Percentiles rank a stretch among this genome's conserved stretches.
These are phyloP conservation scores for Mycogone perniciosa DNA, from an alignment of 2,329 filamentous ascomycete genomes.

Conservation along the genomic window DNA sequence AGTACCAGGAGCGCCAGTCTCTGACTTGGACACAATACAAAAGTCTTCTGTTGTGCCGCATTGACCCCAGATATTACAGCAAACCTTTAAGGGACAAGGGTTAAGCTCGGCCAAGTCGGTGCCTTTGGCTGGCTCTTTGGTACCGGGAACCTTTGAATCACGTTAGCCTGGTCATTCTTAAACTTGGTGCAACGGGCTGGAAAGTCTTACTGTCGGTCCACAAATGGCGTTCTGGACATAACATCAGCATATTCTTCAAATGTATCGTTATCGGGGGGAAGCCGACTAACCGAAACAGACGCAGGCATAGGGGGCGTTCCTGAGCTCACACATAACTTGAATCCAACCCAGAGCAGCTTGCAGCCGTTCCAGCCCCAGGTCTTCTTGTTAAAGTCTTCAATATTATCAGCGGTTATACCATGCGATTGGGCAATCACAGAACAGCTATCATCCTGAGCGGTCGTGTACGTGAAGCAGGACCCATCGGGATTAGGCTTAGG, in stretches of 20 bases:
- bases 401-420: conserved; percentile 29
- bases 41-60: conserved; percentile 40
- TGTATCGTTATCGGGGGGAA: too few species aligned
- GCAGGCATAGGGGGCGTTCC: conserved; percentile 23
- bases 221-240: conserved; percentile 23
- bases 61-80: conserved; percentile 38
- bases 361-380: conserved; percentile 35
- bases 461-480: conserved; percentile 22
- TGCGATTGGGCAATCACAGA: conserved; percentile 26
- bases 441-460: conserved; percentile 31
- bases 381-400: conserved; percentile 32
- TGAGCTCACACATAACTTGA: conserved; percentile 25
- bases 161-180: too few species aligned
- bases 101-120: conserved; percentile 33
- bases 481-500: conserved; percentile 29
- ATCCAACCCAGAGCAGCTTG: conserved; percentile 15
- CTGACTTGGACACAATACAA: conserved; percentile 28
- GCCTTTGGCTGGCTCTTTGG: conserved; percentile 20
- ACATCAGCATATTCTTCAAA: too few species aligned
- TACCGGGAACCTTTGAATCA: conserved; percentile 29
- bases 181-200: too few species aligned
- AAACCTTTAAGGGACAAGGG: conserved; percentile 39
- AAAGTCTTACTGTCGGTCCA: conserved; percentile 29
- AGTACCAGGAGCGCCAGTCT: conserved; percentile 24
- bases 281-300: conserved; percentile 8